These are phyloP conservation scores for Nicotiana benthamiana DNA, from an alignment of 257 asterid genomes.

Conservation along the genomic window DNA sequence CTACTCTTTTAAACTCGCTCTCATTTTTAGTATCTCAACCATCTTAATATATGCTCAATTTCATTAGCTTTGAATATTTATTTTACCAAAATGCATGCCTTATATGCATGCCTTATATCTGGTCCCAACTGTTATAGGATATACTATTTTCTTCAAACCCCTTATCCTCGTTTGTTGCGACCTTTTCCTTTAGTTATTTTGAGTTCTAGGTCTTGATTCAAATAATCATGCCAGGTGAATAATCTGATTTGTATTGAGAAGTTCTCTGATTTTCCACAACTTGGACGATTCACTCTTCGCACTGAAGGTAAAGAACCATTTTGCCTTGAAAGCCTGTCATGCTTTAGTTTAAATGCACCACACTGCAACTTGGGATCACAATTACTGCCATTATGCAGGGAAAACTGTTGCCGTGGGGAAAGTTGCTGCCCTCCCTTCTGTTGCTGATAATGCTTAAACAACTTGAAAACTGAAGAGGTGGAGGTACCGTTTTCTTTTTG, in stretches of 20 bases:
- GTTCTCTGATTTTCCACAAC: conserved; percentile 65
- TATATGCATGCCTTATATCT: background rate
- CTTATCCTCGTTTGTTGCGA: background rate
- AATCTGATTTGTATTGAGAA: conserved; percentile 74
- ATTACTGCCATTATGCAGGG: conserved; percentile 35
- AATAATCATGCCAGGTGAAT: conserved; percentile 48
- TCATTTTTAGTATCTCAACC: background rate
- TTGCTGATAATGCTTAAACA: conserved; percentile 19
- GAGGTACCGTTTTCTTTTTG: background rate
- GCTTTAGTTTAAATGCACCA: background rate
- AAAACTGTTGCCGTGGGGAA: conserved; percentile 69
- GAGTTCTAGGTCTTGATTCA: background rate
- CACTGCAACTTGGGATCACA: background rate
- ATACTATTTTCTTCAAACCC: background rate
- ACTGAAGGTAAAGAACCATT: conserved; percentile 57
- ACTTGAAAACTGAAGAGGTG: conserved; percentile 2
- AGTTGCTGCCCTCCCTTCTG: conserved; percentile 30
- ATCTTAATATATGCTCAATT: background rate
- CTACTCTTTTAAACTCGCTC: too few species aligned
- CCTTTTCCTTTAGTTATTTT: background rate
- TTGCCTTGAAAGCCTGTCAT: background rate
- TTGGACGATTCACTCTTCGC: conserved; percentile 94
- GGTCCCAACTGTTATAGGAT: background rate
- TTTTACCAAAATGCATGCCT: background rate
- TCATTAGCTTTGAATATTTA: background rate